Percentiles rank a stretch among this genome's conserved stretches.
Evolutionary conservation across 2,329 filamentous ascomycete genomes (phyloP).

Genomic region (Metarhizium brunneum): DNA sequence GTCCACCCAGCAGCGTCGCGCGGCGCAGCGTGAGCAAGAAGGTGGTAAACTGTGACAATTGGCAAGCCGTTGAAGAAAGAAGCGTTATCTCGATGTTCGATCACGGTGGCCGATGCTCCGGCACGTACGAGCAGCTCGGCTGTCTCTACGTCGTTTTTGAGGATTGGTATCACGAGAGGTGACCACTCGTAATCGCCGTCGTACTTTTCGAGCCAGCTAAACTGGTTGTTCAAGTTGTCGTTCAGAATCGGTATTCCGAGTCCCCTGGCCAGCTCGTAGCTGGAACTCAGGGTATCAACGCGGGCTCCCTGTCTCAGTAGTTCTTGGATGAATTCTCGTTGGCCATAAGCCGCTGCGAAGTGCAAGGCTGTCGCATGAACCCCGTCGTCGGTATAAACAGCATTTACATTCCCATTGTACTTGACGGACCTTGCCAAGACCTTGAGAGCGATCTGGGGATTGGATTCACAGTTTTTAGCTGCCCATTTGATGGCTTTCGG

Average conservation of each 20-base stretch:
- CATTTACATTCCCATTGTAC: constrained; percentile 1
- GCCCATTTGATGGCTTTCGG: constrained; percentile 4
- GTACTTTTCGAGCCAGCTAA: no score
- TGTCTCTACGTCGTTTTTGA: neutral
- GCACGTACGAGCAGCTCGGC: neutral
- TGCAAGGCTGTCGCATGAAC: constrained; percentile 1
- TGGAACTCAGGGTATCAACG: neutral
- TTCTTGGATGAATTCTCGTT: neutral
- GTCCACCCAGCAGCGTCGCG: neutral
- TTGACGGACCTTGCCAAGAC: neutral
- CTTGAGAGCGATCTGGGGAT: neutral
- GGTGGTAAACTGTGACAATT: neutral
- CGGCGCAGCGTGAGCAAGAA: neutral
- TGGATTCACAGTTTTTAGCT: neutral
- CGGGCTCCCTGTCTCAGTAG: constrained; percentile 1
- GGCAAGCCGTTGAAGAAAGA: neutral
- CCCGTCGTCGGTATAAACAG: neutral
- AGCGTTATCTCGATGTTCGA: neutral
- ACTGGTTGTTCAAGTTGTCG: neutral
- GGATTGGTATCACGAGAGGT: constrained; percentile 1
- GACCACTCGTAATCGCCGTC: neutral
- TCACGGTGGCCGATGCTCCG: neutral
- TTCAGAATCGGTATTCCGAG: neutral
- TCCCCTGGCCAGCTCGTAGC: neutral
- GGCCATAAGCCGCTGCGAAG: neutral